phyloP scores from a whole-genome alignment of 2,329 filamentous ascomycete genomes.

The Alternaria rosae region DNA sequence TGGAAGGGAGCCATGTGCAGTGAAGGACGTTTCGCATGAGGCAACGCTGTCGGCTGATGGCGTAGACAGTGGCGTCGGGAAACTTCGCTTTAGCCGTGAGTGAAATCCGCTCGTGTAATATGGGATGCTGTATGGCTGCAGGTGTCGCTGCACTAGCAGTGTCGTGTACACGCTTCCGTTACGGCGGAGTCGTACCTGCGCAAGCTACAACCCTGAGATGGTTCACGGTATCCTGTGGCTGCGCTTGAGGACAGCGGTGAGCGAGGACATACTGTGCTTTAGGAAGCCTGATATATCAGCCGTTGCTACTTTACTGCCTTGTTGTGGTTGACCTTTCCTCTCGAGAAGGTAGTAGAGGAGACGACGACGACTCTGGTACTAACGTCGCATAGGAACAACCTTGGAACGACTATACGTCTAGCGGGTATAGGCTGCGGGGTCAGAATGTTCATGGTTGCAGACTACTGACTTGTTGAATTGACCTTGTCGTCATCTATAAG shows the following conservation, averaged over 20 bases:
- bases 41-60: conserved; percentile 5
- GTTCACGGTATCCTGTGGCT: neutral
- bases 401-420: neutral
- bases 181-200: conserved; percentile 4
- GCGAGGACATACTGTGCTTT: neutral
- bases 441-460: neutral
- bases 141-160: neutral
- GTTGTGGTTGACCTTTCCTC: neutral
- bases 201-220: neutral
- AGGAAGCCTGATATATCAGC: neutral
- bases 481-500: neutral
- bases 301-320: neutral
- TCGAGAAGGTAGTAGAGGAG: neutral
- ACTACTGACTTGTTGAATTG: neutral
- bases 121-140: neutral
- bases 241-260: neutral
- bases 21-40: neutral
- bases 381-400: neutral
- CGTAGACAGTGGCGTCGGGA: neutral
- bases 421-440: neutral
- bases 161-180: conserved; percentile 1
- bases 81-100: neutral
- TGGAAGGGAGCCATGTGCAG: neutral
- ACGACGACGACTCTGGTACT: neutral
- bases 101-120: neutral